Percentiles rank a stretch among this genome's conserved stretches.
Evolutionary conservation across 1,284 basidiomycete species (phyloP).

Genomic region (Sanguinoderma infundibulare): DNA sequence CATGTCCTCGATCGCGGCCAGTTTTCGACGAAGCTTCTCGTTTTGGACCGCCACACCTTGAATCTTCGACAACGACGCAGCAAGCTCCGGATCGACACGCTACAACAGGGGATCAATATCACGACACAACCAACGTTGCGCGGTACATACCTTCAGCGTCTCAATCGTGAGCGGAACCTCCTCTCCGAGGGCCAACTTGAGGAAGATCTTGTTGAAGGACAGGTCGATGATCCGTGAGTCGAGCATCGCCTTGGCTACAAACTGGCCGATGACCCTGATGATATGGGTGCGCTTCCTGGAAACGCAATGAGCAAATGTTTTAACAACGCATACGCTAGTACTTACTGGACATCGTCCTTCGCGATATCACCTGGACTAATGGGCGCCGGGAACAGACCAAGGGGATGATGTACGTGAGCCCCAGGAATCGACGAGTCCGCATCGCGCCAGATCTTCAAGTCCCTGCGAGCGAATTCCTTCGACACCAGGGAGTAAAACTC

Average conservation of each 20-base stretch:
- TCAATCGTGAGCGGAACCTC: constrained; percentile 83
- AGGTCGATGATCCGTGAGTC: constrained; percentile 98
- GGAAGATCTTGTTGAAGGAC: constrained; percentile 91
- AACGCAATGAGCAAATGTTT: constrained; percentile 3
- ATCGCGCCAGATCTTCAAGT: constrained; percentile 91
- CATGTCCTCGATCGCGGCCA: constrained; percentile 53
- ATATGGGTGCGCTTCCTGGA: constrained; percentile 79
- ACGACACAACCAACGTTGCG: background rate
- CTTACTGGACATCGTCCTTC: constrained; percentile 75
- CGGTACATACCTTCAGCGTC: constrained; percentile 70
- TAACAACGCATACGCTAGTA: constrained; percentile 22
- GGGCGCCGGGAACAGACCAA: constrained; percentile 90
- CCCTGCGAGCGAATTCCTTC: constrained; percentile 88
- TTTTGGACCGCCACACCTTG: constrained; percentile 53
- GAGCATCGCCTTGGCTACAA: constrained; percentile 97
- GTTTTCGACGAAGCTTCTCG: constrained; percentile 67
- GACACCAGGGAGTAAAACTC: constrained; percentile 97
- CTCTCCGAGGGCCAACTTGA: constrained; percentile 87
- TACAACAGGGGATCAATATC: constrained; percentile 33
- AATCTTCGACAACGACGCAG: constrained; percentile 84
- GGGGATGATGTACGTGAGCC: constrained; percentile 79
- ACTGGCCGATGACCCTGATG: constrained; percentile 92
- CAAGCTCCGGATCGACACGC: constrained; percentile 85
- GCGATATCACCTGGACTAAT: constrained; percentile 66
- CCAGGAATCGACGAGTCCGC: constrained; percentile 69